Percentiles rank a stretch among this genome's conserved stretches.
phyloP scores from a whole-genome alignment of 2,329 filamentous ascomycete species.

The Paecilomyces dactylethromorphus region DNA sequence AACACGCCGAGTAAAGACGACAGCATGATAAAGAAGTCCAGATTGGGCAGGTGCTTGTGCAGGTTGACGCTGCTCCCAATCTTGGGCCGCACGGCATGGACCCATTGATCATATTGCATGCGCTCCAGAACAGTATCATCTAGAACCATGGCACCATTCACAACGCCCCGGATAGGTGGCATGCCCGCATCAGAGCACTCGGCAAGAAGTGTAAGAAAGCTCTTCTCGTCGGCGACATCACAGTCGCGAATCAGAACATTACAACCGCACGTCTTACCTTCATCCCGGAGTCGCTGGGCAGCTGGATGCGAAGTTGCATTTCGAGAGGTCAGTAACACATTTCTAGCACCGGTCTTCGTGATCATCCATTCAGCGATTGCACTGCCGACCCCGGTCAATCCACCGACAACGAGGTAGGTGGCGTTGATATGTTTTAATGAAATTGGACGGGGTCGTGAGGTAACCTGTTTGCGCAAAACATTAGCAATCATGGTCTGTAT shows the following conservation, averaged over 20 bases:
- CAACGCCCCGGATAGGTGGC: constrained; percentile 20
- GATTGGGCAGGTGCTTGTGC: constrained; percentile 9
- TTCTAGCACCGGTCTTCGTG: no score
- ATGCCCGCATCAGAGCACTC: constrained; percentile 8
- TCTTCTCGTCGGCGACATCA: constrained; percentile 17
- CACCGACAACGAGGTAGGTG: no score
- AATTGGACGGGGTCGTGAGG: no score
- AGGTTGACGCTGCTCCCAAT: constrained; percentile 17
- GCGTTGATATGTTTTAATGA: no score
- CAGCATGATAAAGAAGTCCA: constrained; percentile 41
- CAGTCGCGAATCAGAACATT: constrained; percentile 9
- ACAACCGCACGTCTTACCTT: no score
- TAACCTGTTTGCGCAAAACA: no score
- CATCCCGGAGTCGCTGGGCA: no score
- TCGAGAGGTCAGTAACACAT: no score
- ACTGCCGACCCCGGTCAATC: no score
- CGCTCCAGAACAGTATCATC: constrained; percentile 27
- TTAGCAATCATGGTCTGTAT: no score
- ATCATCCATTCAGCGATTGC: no score
- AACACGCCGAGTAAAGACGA: constrained; percentile 33
- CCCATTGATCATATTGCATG: constrained; percentile 24
- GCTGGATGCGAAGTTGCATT: no score
- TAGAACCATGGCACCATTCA: constrained; percentile 22
- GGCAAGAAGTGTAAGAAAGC: constrained; percentile 13
- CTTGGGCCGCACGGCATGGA: constrained; percentile 24